Evolutionary conservation across 345 rosid genomes (phyloP).

Genomic region (Hypericum androsaemum): DNA sequence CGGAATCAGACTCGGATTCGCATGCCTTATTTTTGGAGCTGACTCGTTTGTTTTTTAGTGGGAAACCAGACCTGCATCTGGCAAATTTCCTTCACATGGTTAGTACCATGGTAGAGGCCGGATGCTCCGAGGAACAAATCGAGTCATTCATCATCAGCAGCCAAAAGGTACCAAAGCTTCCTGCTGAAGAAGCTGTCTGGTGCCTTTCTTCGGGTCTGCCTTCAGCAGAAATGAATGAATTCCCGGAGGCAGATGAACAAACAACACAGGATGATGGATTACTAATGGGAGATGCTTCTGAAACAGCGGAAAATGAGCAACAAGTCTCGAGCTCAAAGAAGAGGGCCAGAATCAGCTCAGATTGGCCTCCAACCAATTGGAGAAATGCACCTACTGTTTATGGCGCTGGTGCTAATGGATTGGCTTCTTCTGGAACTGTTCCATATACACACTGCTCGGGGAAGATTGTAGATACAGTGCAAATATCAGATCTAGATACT

Average conservation of each 20-base stretch:
- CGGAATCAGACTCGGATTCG: slow-evolving; percentile 44
- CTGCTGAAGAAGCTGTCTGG: slow-evolving; percentile 61
- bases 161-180: slow-evolving; percentile 66
- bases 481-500: too few relatives aligned
- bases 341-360: slow-evolving; percentile 33
- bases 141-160: slow-evolving; percentile 60
- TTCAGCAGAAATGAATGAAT: slow-evolving; percentile 16
- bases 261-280: neutral
- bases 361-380: slow-evolving; percentile 74
- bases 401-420: slow-evolving; percentile 27
- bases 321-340: slow-evolving; percentile 24
- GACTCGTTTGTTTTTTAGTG: slow-evolving; percentile 57
- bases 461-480: slow-evolving; percentile 4
- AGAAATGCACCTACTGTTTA: slow-evolving; percentile 47
- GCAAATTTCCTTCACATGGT: slow-evolving; percentile 89
- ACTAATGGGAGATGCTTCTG: neutral
- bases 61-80: slow-evolving; percentile 55
- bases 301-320: slow-evolving; percentile 11
- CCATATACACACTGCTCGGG: slow-evolving; percentile 14
- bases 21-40: slow-evolving; percentile 73
- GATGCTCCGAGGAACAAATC: slow-evolving; percentile 54
- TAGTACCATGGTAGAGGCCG: slow-evolving; percentile 64
- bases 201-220: slow-evolving; percentile 28
- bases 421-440: slow-evolving; percentile 22
- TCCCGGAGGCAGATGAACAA: slow-evolving; percentile 8